These are phyloP conservation scores for Teunomyces panamensis DNA, from an alignment of 805 yeast genomes.

Conservation along the genomic window DNA sequence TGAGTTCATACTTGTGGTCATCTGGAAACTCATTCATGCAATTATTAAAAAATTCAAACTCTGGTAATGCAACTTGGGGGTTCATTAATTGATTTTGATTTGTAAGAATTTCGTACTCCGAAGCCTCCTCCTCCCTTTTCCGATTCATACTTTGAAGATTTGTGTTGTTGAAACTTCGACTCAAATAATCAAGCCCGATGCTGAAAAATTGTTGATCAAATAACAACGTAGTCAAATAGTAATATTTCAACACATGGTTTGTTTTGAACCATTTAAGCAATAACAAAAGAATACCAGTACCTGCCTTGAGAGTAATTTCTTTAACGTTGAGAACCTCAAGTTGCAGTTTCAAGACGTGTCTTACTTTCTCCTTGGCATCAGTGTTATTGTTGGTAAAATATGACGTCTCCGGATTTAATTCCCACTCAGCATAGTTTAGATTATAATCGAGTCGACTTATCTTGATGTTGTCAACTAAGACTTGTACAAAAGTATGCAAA, in stretches of 20 bases:
- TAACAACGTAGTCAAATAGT: constrained; percentile 65
- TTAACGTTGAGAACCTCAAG: constrained; percentile 59
- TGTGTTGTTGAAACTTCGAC: constrained; percentile 33
- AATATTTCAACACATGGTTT: constrained; percentile 76
- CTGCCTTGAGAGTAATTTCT: constrained; percentile 59
- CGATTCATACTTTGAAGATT: constrained; percentile 25
- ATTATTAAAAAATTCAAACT: constrained; percentile 35
- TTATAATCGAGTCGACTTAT: constrained; percentile 42
- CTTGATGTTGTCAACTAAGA: constrained; percentile 61
- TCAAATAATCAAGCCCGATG: constrained; percentile 29
- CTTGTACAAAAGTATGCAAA: constrained; percentile 62
- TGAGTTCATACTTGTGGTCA: constrained; percentile 17
- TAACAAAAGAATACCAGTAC: constrained; percentile 50
- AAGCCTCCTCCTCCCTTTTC: constrained; percentile 12
- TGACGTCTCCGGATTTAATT: constrained; percentile 32
- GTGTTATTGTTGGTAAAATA: constrained; percentile 15
- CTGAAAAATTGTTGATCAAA: constrained; percentile 66
- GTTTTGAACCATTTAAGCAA: constrained; percentile 75
- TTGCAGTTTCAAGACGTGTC: constrained; percentile 33
- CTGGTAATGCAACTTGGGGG: constrained; percentile 31
- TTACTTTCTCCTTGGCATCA: constrained; percentile 18
- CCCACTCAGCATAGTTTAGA: constrained; percentile 34
- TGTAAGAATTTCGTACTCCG: constrained; percentile 31
- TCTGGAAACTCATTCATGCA: constrained; percentile 24
- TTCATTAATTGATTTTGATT: constrained; percentile 41